These are phyloP conservation scores for Magnolia officinalis DNA, from an alignment of 164 flowering plant species.

Conservation along the genomic window DNA sequence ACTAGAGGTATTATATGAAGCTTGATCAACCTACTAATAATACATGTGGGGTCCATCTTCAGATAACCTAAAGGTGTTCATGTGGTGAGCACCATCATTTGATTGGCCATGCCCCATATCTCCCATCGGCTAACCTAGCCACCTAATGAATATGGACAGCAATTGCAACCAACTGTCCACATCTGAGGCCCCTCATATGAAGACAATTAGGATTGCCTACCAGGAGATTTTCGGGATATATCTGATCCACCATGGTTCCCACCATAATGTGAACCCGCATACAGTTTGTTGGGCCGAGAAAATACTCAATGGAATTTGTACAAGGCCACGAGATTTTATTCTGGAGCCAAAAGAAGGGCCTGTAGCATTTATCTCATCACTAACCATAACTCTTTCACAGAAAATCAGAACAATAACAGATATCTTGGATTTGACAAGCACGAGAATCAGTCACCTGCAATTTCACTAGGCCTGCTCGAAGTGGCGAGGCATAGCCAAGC, in stretches of 20 bases:
- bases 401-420: no score
- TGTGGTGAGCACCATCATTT: background rate
- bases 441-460: slow-evolving; percentile 61
- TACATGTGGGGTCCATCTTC: background rate
- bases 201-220: no score
- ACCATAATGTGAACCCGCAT: no score
- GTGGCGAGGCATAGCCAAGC: slow-evolving; percentile 69
- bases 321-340: no score
- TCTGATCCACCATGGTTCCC: no score
- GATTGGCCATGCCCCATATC: background rate
- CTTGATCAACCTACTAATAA: no score
- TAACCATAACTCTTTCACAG: background rate
- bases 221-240: no score
- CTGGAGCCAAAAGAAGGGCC: no score
- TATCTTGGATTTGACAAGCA: background rate
- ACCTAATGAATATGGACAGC: background rate
- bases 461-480: slow-evolving; percentile 83
- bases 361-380: background rate
- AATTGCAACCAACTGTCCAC: background rate
- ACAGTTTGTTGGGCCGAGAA: no score
- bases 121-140: background rate
- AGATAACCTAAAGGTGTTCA: background rate
- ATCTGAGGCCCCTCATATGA: background rate
- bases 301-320: no score
- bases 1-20: background rate